These are phyloP conservation scores for Cicer bijugum DNA, from an alignment of 306 rosid species.

Conservation along the genomic window DNA sequence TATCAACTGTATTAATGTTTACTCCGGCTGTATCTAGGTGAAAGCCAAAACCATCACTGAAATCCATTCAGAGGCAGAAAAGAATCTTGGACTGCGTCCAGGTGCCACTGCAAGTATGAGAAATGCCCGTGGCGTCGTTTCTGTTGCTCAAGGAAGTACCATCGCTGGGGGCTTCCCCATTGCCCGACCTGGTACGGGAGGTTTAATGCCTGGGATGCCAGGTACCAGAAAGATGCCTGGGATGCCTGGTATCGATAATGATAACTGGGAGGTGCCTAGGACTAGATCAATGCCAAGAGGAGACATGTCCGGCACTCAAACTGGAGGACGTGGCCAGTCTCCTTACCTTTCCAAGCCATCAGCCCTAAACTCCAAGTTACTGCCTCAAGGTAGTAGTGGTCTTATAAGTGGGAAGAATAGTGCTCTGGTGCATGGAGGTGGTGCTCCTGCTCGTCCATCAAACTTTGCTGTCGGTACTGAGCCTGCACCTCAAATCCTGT, in stretches of 20 bases:
- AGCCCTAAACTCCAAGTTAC: conserved; percentile 61
- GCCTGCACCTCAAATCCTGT: conserved; percentile 55
- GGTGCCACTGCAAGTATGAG: conserved; percentile 93
- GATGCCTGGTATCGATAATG: conserved; percentile 89
- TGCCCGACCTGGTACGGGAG: conserved; percentile 81
- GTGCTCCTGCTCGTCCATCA: conserved; percentile 59
- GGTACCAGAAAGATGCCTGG: conserved; percentile 96
- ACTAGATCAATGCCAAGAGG: conserved; percentile 71
- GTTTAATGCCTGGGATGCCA: conserved; percentile 99
- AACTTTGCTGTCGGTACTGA: conserved; percentile 49
- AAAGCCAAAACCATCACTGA: conserved; percentile 93
- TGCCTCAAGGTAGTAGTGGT: conserved; percentile 91
- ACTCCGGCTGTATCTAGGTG: conserved; percentile 56
- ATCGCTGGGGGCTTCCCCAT: conserved; percentile 71
- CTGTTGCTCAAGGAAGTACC: conserved; percentile 68
- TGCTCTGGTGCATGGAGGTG: conserved; percentile 81
- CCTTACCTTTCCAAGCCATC: conserved; percentile 63
- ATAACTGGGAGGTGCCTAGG: conserved; percentile 85
- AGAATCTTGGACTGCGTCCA: conserved; percentile 92
- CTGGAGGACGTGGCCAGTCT: conserved; percentile 73
- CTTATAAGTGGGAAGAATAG: conserved; percentile 69
- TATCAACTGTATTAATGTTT: conserved; percentile 9
- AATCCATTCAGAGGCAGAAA: conserved; percentile 97
- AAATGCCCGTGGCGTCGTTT: conserved; percentile 58
- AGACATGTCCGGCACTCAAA: conserved; percentile 57